Percentiles rank a stretch among this genome's conserved stretches.
Conservation (phyloP, 345 rosid species). For the Crucihimalaya himalaica region DNA sequence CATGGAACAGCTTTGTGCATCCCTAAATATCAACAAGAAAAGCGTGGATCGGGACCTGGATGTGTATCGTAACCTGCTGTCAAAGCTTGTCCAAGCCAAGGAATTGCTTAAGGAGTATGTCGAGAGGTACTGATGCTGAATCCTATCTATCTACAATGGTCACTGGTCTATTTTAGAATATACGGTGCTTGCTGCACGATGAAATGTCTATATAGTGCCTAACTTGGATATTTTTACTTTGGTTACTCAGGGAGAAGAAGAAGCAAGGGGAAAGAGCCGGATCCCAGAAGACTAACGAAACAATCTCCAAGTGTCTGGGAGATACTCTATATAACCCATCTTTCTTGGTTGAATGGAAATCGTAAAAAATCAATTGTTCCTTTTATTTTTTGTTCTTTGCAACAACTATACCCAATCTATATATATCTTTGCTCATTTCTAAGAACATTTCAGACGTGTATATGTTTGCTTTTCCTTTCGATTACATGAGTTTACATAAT, state of each 20-base stretch:
- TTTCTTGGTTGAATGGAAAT: slow-evolving; percentile 30
- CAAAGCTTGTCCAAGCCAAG: slow-evolving; percentile 97
- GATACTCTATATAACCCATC: slow-evolving; percentile 43
- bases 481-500: not conserved
- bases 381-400: slow-evolving; percentile 9
- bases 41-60: slow-evolving; percentile 97
- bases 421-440: slow-evolving; percentile 5
- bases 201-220: not conserved
- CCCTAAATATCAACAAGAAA: slow-evolving; percentile 78
- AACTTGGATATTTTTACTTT: slow-evolving; percentile 7
- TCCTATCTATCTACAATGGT: not conserved
- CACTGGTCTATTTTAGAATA: slow-evolving; percentile 1
- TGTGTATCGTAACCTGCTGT: slow-evolving; percentile 90
- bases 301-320: slow-evolving; percentile 66
- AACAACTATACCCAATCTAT: slow-evolving; percentile 18
- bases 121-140: slow-evolving; percentile 55
- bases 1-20: slow-evolving; percentile 80
- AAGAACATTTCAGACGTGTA: slow-evolving; percentile 19
- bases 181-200: not conserved
- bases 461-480: not conserved
- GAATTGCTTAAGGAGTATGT: slow-evolving; percentile 93
- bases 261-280: slow-evolving; percentile 74
- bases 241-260: slow-evolving; percentile 81
- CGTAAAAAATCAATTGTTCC: not conserved
- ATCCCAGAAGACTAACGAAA: slow-evolving; percentile 78